Evolutionary conservation across 2,329 filamentous ascomycete species (phyloP).

Genomic region (Rhynchosporium graminicola): DNA sequence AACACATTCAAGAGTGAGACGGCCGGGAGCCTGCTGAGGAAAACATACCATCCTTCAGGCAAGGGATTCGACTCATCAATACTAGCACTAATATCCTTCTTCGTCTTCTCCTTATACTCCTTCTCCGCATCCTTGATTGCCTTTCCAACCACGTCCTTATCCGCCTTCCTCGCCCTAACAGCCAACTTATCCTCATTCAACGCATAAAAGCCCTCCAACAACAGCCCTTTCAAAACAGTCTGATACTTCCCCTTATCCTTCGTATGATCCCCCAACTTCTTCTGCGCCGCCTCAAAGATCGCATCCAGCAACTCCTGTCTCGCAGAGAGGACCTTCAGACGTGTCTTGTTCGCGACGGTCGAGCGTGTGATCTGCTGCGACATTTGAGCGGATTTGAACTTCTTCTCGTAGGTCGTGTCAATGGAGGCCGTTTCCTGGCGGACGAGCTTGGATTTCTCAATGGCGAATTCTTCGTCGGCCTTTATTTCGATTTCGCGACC

Average conservation of each 20-base stretch:
- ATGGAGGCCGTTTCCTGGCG: constrained; percentile 92
- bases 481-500: constrained; percentile 97
- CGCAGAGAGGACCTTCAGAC: constrained; percentile 82
- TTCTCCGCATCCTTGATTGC: constrained; percentile 74
- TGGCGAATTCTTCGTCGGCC: constrained; percentile 98
- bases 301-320: constrained; percentile 88
- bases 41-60: constrained; percentile 78
- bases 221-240: constrained; percentile 72
- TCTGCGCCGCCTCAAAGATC: constrained; percentile 80
- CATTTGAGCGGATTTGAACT: constrained; percentile 98
- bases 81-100: constrained; percentile 66
- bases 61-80: constrained; percentile 79
- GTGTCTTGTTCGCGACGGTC: constrained; percentile 93
- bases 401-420: constrained; percentile 93
- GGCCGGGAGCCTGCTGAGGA: not conserved
- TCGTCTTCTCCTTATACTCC: constrained; percentile 80
- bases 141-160: constrained; percentile 73
- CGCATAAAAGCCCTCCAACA: constrained; percentile 89
- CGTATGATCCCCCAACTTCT: constrained; percentile 66
- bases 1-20: not conserved
- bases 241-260: constrained; percentile 76
- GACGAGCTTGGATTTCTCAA: constrained; percentile 98
- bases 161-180: constrained; percentile 76
- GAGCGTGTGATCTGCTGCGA: constrained; percentile 98
- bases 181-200: constrained; percentile 77